Base-by-base conservation (phyloP, 2,329 filamentous ascomycete genomes). In the Alternaria atra region DNA sequence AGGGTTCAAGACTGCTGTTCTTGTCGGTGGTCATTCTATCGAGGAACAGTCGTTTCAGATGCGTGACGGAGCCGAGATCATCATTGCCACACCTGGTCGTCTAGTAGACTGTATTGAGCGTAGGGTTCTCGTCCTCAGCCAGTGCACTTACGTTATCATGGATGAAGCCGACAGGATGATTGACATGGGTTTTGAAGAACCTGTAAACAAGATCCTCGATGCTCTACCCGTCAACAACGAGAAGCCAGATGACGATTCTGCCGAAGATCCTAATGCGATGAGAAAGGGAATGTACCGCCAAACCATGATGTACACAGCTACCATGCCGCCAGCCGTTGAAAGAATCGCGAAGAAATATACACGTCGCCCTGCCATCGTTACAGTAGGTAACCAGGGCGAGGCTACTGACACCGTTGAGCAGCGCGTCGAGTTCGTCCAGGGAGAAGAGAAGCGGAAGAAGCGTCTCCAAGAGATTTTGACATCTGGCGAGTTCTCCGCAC, bases 231-330 rank as follows among this genome's bases (percentile, higher is more conserved):
- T 97, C 7, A 85, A 86, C 51, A 98, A 99, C 79, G 92, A 97
- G 79, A 99, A 98, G 79, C 95, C 95, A 0, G 95, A 99, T 79
- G 91, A 88, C 0, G 94, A 98, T 12, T 92, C 92, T 54, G 95
- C 95, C 6, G 95, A 99, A 79, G 87, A 98, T 74, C 84, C 91
- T 0, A 84, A 86, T 58, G 88, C 90, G n/a, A 98, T 98, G 94
- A 90, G 89, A 70, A 86, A 88, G 59, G 91, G 91, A 71, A 82
- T 97, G 2, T 98, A 98, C 82, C 86, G 95, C 60, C 94, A 99
- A 80, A 99, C 95, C 0, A 99, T 99, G 95, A 99, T 99, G 95
- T 99, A 98, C 87, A 98, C 95, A 67, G 95, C 95, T 54, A 99
- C 95, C 29, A 99, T 99, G 95, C 94, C 95, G 2, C 83, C 91